Base-by-base conservation (phyloP, 257 asterid genomes). In the Echites panduratus region DNA sequence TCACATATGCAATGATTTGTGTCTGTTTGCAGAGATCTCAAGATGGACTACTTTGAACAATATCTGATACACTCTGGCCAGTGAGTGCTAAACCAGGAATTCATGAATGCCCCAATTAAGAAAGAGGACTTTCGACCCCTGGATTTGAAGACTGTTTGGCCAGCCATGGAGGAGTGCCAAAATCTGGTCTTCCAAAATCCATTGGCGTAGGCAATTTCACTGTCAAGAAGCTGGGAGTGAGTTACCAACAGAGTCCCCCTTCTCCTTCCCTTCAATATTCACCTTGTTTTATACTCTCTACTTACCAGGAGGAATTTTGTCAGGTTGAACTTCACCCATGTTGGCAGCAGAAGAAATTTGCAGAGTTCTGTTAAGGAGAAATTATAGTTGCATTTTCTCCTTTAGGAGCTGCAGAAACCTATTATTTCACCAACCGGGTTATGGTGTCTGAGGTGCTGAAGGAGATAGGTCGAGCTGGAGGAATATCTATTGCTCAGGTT, bases 311-410 rank as follows among this genome's bases (percentile, higher is more conserved):
- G 29, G 41, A 48, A 10, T 43, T 5, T 43, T 43, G 47, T 22
- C 71, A 90, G 96, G 93, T 90, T 27, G 97, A 90, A 84, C 85
- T 87, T 41, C 87, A 80, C 77, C 96, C 93, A 27, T 87, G 91
- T 81, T 89, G 96, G 96, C 96, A 85, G 70, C 96, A 90, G 53
- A 82, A 81, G 89, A 82, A 87, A 79, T 75, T 88, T 73, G 84
- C 77, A 79, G 77, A 87, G 7, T 87, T 84, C 75, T 88, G 97
- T n/a, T 80, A 84, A 77, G 66, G 83, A 74, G 0, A 83, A 78
- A 17, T 77, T 35, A 83, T 83, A 38, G 87, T 87, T 73, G 93
- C 83, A 49, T 90, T 89, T 73, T 65, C 89, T 66, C 77, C 83
- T 45, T 74, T 86, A 38, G 97, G 93, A 44, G 79, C 96, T 35